Evolutionary conservation across 2,329 filamentous ascomycete genomes (phyloP), one percentile per base, ranked within the genome.

Genomic region (Ophiostoma pallidulum): DNA sequence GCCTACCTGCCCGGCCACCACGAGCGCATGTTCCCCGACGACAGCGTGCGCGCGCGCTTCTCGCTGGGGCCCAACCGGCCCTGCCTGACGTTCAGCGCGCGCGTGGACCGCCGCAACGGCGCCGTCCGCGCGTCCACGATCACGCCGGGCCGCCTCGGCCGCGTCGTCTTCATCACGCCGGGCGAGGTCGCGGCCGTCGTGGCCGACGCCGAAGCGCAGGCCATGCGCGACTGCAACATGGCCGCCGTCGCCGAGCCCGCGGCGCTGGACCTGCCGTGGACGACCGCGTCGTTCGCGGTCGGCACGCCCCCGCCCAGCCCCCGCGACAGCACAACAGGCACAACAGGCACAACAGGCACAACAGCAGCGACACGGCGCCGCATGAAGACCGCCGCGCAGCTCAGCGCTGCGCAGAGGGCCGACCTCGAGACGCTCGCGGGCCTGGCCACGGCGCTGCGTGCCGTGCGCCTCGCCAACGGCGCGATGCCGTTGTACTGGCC

Each of bases 31-130:
- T 63, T 84, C 41, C 71, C 74, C 7, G 56, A 67, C n/a, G 60
- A 65, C 29, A 57, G 74, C 20, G 66, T 75, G n/a, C 60, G 63
- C n/a, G 59, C 69, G 24, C 60, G 63, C 22, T 75, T 80, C 52
- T 83, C 80, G 35, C 65, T 85, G 22, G 71, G 66, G 2, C 59
- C 68, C 8, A 64, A 68, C 45, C 63, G 66, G 24, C 75, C 73
- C 2, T 73, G 74, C 40, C 66, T 84, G 41, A 83, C 80, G 0
- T 82, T 84, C 57, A 83, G 78, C 51, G 73, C 76, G 5, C 72
- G 69, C 42, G 66, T 84, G 19, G 72, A 77, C 53, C 60, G 66
- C 12, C 26, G n/a, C n/a, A n/a, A 64, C 1, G 80, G 80, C 7
- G 62, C 71, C 6, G 56, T 83, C 4, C 60, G 80, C 8, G 73